Evolutionary conservation across 2,329 filamentous ascomycete species (phyloP).

Genomic region (Aspergillus thermomutatus): DNA sequence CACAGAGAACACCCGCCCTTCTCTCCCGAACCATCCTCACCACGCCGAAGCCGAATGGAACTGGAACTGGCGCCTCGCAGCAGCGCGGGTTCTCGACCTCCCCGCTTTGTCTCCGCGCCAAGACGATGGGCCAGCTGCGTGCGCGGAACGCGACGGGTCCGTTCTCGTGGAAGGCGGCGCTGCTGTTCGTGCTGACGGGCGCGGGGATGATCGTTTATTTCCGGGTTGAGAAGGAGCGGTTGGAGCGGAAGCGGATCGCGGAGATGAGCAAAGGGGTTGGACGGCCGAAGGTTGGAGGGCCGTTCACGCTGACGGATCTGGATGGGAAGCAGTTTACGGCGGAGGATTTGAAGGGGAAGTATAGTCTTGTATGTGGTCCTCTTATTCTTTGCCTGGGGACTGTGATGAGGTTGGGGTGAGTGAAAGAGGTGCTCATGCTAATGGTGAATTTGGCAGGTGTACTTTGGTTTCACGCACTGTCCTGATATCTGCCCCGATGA

Average conservation of each 20-base stretch:
- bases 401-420: no score
- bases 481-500: constrained; percentile 99
- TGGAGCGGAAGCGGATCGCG: constrained; percentile 83
- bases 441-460: constrained; percentile 58
- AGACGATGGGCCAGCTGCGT: constrained; percentile 41
- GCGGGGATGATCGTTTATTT: constrained; percentile 83
- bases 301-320: constrained; percentile 79
- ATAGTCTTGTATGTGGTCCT: constrained; percentile 49
- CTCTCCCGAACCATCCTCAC: background rate
- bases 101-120: constrained; percentile 19
- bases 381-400: background rate
- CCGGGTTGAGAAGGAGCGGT: constrained; percentile 83
- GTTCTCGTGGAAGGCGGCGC: constrained; percentile 87
- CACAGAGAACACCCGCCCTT: constrained; percentile 2
- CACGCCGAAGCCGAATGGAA: constrained; percentile 1
- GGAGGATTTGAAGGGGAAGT: constrained; percentile 80
- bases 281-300: constrained; percentile 85
- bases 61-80: background rate
- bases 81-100: constrained; percentile 29
- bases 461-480: constrained; percentile 98
- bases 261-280: constrained; percentile 93
- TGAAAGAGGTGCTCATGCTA: background rate
- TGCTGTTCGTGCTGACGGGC: constrained; percentile 79
- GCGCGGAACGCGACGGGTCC: constrained; percentile 51
- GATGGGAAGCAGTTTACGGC: constrained; percentile 74